These are phyloP conservation scores for Hypoxylon cercidicola DNA, from an alignment of 495 filamentous ascomycete genomes.

Conservation along the genomic window DNA sequence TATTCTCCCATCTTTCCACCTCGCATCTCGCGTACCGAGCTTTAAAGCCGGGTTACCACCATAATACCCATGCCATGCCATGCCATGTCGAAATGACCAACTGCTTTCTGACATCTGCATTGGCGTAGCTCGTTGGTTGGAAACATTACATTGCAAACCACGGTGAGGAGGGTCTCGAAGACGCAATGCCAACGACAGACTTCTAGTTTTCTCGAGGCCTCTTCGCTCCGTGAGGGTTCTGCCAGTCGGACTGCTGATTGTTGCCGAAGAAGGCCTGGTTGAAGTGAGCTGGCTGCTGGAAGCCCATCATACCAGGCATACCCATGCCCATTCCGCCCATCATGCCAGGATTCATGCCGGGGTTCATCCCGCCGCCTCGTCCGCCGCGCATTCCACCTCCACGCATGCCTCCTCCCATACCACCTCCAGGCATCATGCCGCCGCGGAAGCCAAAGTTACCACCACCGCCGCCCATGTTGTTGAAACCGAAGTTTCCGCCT, in stretches of 20 bases:
- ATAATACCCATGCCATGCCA: no score
- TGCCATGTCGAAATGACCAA: no score
- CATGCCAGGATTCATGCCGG: constrained; percentile 62
- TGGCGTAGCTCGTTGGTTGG: no score
- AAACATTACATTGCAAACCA: no score
- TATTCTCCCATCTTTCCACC: no score
- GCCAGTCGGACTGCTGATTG: constrained; percentile 65
- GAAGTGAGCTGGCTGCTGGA: constrained; percentile 77
- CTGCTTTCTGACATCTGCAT: no score
- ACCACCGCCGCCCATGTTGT: constrained; percentile 60
- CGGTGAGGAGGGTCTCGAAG: no score
- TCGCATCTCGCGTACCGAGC: no score
- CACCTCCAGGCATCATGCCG: constrained; percentile 68
- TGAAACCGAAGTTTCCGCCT: constrained; percentile 55
- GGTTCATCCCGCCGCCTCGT: constrained; percentile 67
- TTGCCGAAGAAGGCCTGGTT: constrained; percentile 82
- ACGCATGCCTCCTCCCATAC: constrained; percentile 76
- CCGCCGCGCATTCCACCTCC: constrained; percentile 80
- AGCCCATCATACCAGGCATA: constrained; percentile 67
- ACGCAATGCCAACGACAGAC: no score
- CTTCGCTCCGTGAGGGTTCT: constrained; percentile 89
- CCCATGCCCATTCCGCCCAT: constrained; percentile 70
- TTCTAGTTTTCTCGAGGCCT: constrained; percentile 73
- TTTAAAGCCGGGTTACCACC: no score
- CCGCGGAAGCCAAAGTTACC: constrained; percentile 66